Percentiles rank a stretch among this genome's conserved stretches.
phyloP scores from a whole-genome alignment of 2,329 filamentous ascomycete genomes.

The Alternaria dauci region DNA sequence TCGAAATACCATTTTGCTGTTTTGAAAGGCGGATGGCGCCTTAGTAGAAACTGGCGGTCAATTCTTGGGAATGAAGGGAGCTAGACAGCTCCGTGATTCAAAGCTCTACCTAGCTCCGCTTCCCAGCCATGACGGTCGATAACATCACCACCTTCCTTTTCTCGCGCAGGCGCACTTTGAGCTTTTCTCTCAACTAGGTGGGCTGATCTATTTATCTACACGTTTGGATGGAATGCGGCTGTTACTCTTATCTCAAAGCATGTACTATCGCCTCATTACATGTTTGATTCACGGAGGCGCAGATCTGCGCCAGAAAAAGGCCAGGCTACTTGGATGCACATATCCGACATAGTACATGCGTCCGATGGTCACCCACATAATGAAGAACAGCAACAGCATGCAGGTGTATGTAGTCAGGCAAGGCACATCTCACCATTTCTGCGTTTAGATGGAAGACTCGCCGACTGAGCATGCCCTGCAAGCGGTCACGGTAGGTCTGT shows the following conservation, averaged over 20 bases:
- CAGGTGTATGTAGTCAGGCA: no score
- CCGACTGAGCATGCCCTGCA: no score
- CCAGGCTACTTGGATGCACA: background rate
- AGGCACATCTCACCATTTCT: no score
- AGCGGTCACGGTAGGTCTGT: background rate
- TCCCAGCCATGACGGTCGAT: slow-evolving; percentile 1
- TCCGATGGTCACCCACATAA: no score
- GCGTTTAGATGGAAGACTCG: no score
- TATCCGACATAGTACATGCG: no score
- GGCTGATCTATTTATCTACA: background rate
- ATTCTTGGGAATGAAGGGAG: background rate
- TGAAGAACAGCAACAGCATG: no score
- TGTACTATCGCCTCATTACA: background rate
- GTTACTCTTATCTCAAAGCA: background rate
- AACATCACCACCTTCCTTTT: background rate
- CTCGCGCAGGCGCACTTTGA: no score
- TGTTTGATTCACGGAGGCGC: background rate
- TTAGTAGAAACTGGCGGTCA: slow-evolving; percentile 7
- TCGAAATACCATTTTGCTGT: slow-evolving; percentile 26
- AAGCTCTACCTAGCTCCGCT: slow-evolving; percentile 19
- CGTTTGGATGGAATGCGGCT: no score
- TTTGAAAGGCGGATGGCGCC: background rate
- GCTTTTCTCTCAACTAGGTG: background rate
- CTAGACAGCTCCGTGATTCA: background rate
- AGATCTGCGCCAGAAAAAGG: background rate